Evolutionary conservation across 495 filamentous ascomycete genomes (phyloP), one percentile per base, ranked within the genome.

Genomic region (Hypoxylon subgilvum): DNA sequence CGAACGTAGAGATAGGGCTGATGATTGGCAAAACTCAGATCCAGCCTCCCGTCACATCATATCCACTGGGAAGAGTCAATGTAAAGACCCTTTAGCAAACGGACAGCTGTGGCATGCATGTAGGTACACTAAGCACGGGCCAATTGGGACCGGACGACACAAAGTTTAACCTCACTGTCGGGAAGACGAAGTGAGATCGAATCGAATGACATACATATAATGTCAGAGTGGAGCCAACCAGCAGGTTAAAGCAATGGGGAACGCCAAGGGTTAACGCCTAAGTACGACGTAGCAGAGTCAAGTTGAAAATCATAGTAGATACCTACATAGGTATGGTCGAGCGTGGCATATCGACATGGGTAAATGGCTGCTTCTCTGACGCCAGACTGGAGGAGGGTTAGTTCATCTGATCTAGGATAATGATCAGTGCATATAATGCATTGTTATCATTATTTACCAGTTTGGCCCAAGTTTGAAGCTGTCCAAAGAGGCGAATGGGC

Each of bases 111-210:
- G n/a, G n/a, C n/a, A n/a, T n/a, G n/a, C n/a, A 3, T 12, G 31
- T 12, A 34, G 31, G n/a, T 12, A 12, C 9, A 6, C 3, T 34
- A 3, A 38, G 35, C 23, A 34, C 31, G 14, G 31, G 21, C 51
- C 51, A 53, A 61, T 55, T 49, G 30, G 31, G 10, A 39, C 16
- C 12, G 16, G 23, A 52, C 12, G 43, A 40, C 14, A 16, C 19
- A 8, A 22, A 6, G 7, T 23, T 8, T 6, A 14, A 25, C 38
- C 44, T 6, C 23, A 23, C 44, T 44, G 38, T 55, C 43, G 57
- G 50, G 49, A 61, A 42, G 58, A 48, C 17, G 28, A 45, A 34
- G 35, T 25, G 25, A 60, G 23, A n/a, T n/a, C n/a, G n/a, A n/a
- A n/a, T 5, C n/a, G 42, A 13, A 36, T 48, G 56, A 42, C 27